Evolutionary conservation across 441 rosid genomes (phyloP), one percentile per base, ranked within the genome.

Genomic region (Syzygium malaccense): DNA sequence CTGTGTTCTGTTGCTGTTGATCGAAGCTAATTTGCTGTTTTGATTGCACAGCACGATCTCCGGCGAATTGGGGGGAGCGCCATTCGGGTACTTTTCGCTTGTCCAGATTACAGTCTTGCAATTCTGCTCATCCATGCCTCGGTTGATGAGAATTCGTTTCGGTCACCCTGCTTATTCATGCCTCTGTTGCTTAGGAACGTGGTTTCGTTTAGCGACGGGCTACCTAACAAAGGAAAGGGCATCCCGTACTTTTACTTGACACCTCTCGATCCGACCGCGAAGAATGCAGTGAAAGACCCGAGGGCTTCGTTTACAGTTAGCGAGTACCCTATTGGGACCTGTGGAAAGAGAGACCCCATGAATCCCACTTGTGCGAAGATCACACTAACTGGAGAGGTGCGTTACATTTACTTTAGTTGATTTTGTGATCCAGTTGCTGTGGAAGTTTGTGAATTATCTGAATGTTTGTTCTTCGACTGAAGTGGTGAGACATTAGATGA

Each of bases 181-280:
- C 51, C 32, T 11, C 19, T 79, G 89, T 49, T 51, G 55, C 33
- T 14, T 85, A 97, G 98, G 94, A 97, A 98, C 93, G 99, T 98
- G 86, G 98, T 96, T 88, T 98, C 98, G 19, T 98, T 92, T 90
- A 96, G 99, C 80, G 99, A 98, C 87, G 99, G 99, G 85, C 86
- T 87, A 64, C 98, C 98, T 1, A 90, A 90, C 14, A 83, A 95
- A 90, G 93, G 98, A 32, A 92, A 85, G 49, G 99, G 99, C 54
- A 85, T 96, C 90, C 99, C 99, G 0, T 98, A 95, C 92, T 98
- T 98, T 90, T 98, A 98, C 94, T 93, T 96, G 93, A 98, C 98
- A 37, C 89, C 93, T 51, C 99, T 96, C 86, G 99, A 98, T 94
- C 99, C 98, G 91, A 98, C 99, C 7, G 96, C 99, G 1, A 92